Evolutionary conservation across 1,139 yeast species (phyloP).

Genomic region (Debaryomycetaceae sp.): DNA sequence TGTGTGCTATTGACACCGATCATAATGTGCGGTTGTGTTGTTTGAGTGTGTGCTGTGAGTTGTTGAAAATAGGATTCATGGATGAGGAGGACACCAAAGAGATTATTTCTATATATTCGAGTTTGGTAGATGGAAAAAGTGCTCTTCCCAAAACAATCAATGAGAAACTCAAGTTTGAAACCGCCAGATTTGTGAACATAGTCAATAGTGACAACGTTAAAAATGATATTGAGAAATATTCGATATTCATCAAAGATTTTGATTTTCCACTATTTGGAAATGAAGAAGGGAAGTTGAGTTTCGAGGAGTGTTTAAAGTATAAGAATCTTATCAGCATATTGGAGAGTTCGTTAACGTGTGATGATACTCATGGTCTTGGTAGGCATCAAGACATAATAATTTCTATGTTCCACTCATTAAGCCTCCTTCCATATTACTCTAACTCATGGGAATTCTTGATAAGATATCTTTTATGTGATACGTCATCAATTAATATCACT

Average conservation of each 20-base stretch:
- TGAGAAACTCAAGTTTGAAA: conserved; percentile 32
- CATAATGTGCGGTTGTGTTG: conserved; percentile 50
- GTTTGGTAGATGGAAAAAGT: conserved; percentile 25
- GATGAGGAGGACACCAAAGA: conserved; percentile 50
- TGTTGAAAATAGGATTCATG: conserved; percentile 59
- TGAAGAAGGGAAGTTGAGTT: conserved; percentile 21
- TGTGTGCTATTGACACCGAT: conserved; percentile 37
- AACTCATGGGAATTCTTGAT: conserved; percentile 34
- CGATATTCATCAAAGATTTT: conserved; percentile 19
- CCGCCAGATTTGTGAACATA: conserved; percentile 27
- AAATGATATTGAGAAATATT: conserved; percentile 18
- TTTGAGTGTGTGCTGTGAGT: conserved; percentile 51
- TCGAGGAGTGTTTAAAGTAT: conserved; percentile 31
- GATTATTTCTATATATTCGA: conserved; percentile 43
- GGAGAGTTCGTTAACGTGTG: conserved; percentile 1
- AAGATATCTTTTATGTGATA: conserved; percentile 40
- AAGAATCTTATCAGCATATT: conserved; percentile 31
- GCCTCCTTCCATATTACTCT: conserved; percentile 16
- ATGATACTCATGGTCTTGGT: not conserved
- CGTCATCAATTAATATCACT: conserved; percentile 27
- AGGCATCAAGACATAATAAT: conserved; percentile 4
- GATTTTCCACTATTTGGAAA: conserved; percentile 17
- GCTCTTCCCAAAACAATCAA: conserved; percentile 14
- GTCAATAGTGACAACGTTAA: conserved; percentile 16
- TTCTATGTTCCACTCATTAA: conserved; percentile 15